Evolutionary conservation across 805 yeast species (phyloP), one percentile per base, ranked within the genome.

Genomic region (Candida krabiensis): DNA sequence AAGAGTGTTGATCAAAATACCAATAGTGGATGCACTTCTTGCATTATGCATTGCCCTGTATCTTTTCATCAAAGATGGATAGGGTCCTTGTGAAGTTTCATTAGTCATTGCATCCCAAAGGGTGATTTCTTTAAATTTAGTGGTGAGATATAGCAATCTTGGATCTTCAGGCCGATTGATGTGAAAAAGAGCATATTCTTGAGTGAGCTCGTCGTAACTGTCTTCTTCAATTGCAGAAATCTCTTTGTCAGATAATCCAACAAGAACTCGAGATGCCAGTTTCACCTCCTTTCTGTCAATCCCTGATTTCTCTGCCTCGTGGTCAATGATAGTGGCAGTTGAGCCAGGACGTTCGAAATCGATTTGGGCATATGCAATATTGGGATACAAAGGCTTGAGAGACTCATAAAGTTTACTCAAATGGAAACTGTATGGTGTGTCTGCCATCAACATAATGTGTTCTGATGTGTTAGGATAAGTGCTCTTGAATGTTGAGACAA

Each of bases 1-100:
- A 21, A 93, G 66, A 0, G 98, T 91, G 56, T 93, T 95, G 27
- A 93, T 90, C 23, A 93, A 68, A 19, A 93, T 77, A 2, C 99
- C 99, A 23, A 93, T 73, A 1, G 98, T 91, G 2, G 93, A 90
- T 0, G 98, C 95, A 1, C 91, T 75, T 51, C 96, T 73, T 0
- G 97, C 96, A 55, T 83, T 70, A 55, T 86, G 91, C 87, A 93
- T 88, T 53, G 74, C 80, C 45, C 84, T 73, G 56, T 93, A 93
- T 24, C 99, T 73, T 50, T 83, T 82, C 83, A 82, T 83, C 38
- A 93, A 65, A 9, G 88, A 82, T 1, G 95, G 89, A 51, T 71
- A 78, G 1, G 95, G 90, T 0, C 89, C 90, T 27, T 64, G 63
- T 0, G 61, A 50, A 1, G 70, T 38, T 0, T 58, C 41, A 11